phyloP scores from a whole-genome alignment of 176 grass and related monocot species.

The Alloteropsis semialata region DNA sequence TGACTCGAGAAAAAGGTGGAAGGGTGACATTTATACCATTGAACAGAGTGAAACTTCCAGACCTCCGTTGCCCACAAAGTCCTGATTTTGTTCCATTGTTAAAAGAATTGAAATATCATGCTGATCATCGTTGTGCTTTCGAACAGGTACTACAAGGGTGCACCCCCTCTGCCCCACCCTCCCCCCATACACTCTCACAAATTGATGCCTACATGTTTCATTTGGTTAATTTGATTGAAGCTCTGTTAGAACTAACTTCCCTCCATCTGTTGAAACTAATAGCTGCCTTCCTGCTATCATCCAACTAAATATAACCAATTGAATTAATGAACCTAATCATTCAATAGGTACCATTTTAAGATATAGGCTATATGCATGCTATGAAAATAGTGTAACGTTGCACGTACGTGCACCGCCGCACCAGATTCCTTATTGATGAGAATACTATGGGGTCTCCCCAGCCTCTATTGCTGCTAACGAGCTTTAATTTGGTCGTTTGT shows the following conservation, averaged over 20 bases:
- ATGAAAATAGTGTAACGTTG: neutral
- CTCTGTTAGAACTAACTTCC: neutral
- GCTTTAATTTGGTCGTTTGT: too few relatives aligned
- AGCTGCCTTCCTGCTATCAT: slow-evolving; percentile 5
- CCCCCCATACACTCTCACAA: neutral
- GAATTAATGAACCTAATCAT: neutral
- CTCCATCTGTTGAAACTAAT: slow-evolving; percentile 15
- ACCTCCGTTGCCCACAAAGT: slow-evolving; percentile 79
- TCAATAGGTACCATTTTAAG: neutral
- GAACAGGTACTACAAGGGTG: slow-evolving; percentile 59
- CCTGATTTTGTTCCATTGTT: slow-evolving; percentile 91
- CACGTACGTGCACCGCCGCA: too few relatives aligned
- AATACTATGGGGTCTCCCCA: neutral
- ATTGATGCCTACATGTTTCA: neutral
- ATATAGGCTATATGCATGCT: neutral
- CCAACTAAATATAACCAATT: neutral
- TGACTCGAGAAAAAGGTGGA: slow-evolving; percentile 95
- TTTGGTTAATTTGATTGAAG: neutral
- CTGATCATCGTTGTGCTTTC: slow-evolving; percentile 81
- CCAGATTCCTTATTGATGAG: neutral
- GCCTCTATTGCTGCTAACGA: neutral
- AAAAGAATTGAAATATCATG: slow-evolving; percentile 86
- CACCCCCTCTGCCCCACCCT: too few relatives aligned
- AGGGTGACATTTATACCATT: slow-evolving; percentile 97
- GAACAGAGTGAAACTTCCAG: slow-evolving; percentile 79